Conservation (phyloP, 1,139 yeast genomes). For the Protomyces pachydermus region DNA sequence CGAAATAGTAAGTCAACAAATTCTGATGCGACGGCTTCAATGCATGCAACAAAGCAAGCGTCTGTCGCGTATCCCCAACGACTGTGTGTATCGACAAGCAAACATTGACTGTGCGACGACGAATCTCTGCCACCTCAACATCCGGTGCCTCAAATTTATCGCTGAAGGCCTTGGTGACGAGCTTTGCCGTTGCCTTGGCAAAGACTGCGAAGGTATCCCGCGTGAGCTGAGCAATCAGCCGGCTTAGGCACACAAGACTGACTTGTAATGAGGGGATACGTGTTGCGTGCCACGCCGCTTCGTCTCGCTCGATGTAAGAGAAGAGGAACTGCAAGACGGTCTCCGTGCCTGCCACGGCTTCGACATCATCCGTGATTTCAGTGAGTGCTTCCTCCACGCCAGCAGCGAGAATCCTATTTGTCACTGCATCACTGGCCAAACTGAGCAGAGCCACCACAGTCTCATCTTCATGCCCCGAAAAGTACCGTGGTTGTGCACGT, state of each 20-base stretch:
- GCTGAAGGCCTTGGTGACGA: conserved; percentile 20
- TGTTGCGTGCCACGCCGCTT: conserved; percentile 4
- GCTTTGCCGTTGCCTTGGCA: conserved; percentile 16
- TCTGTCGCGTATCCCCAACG: conserved; percentile 16
- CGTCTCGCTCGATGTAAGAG: conserved; percentile 18
- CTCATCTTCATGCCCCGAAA: conserved; percentile 21
- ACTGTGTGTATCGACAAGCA: conserved; percentile 25
- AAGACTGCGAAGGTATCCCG: conserved; percentile 5
- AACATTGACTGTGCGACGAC: conserved; percentile 25
- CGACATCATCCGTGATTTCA: conserved; percentile 18
- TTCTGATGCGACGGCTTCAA: conserved; percentile 27
- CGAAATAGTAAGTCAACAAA: conserved; percentile 27
- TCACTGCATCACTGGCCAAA: conserved; percentile 6
- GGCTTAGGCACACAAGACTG: conserved; percentile 15
- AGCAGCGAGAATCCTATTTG: conserved; percentile 4
- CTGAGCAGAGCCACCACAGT: conserved; percentile 7
- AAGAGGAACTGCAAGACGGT: conserved; percentile 14
- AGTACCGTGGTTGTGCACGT: conserved; percentile 23
- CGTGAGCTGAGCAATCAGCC: conserved; percentile 10
- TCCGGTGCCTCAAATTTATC: conserved; percentile 19
- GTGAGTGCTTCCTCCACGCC: conserved; percentile 25
- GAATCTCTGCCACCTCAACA: conserved; percentile 26
- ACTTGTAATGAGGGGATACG: conserved; percentile 8
- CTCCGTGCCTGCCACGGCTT: conserved; percentile 10
- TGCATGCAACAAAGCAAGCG: conserved; percentile 12